Evolutionary conservation across 257 asterid species (phyloP).

Genomic region (Datura wrightii): DNA sequence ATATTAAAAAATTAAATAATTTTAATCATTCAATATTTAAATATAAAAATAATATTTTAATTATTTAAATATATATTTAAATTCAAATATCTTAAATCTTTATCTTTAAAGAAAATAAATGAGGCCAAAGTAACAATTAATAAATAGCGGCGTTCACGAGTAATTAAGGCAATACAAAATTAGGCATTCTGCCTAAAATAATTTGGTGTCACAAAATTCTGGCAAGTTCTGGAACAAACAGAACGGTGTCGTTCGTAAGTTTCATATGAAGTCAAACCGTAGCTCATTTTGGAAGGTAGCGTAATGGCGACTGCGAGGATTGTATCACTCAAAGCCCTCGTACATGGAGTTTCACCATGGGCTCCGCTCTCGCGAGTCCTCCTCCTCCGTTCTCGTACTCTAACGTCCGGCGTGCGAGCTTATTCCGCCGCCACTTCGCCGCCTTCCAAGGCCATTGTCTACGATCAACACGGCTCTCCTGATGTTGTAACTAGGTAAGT

Average conservation of each 20-base stretch:
- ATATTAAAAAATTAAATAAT: no score
- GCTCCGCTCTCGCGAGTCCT: constrained; percentile 33
- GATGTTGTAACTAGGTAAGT: constrained; percentile 58
- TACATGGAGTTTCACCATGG: constrained; percentile 37
- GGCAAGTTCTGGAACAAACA: background rate
- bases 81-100: no score
- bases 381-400: constrained; percentile 31
- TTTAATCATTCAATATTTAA: no score
- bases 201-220: background rate
- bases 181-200: background rate
- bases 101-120: no score
- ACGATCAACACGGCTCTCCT: constrained; percentile 89
- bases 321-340: constrained; percentile 42
- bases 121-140: no score
- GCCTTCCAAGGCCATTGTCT: constrained; percentile 85
- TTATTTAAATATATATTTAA: no score
- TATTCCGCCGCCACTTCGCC: constrained; percentile 74
- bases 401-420: constrained; percentile 45
- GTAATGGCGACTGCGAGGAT: constrained; percentile 58
- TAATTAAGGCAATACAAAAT: background rate
- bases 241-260: background rate
- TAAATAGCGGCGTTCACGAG: no score
- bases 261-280: background rate
- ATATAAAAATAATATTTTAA: no score
- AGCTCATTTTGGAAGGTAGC: background rate